Conservation (phyloP, 768 basidiomycete species). For the Suillus hirtellus region DNA sequence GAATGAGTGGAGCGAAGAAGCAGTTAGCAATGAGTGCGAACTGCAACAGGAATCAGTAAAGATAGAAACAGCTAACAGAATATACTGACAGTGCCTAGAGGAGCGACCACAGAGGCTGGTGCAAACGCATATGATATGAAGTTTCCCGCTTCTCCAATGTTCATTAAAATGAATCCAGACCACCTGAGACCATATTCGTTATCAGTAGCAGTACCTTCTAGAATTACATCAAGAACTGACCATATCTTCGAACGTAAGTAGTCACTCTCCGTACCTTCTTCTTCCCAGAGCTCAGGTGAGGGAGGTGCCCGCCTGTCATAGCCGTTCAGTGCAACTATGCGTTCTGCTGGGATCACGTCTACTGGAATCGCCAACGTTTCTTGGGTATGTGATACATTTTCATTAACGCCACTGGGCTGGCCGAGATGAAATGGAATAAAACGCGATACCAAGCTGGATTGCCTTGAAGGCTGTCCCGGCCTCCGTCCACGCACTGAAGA, state of each 20-base stretch:
- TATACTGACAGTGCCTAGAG: conserved; percentile 83
- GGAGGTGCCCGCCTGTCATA: conserved; percentile 20
- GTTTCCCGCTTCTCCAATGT: conserved; percentile 87
- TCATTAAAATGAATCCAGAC: conserved; percentile 86
- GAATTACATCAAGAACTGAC: conserved; percentile 39
- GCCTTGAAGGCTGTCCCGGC: conserved; percentile 21
- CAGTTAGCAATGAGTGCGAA: conserved; percentile 96
- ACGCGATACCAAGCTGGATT: conserved; percentile 36
- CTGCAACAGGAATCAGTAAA: conserved; percentile 34
- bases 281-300: conserved; percentile 23
- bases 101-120: conserved; percentile 91
- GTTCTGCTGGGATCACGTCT: conserved; percentile 43
- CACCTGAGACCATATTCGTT: conserved; percentile 56
- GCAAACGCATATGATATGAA: conserved; percentile 90
- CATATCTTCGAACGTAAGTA: conserved; percentile 87
- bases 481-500: conserved; percentile 17
- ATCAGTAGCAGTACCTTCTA: neutral
- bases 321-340: conserved; percentile 21
- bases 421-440: conserved; percentile 33
- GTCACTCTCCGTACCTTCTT: conserved; percentile 57
- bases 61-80: neutral
- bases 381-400: conserved; percentile 9
- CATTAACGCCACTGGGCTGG: conserved; percentile 15
- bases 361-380: conserved; percentile 33
- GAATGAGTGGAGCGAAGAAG: conserved; percentile 84